Evolutionary conservation across 2,329 filamentous ascomycete genomes (phyloP), one percentile per base, ranked within the genome.

Genomic region (Leptographium galeiforme): DNA sequence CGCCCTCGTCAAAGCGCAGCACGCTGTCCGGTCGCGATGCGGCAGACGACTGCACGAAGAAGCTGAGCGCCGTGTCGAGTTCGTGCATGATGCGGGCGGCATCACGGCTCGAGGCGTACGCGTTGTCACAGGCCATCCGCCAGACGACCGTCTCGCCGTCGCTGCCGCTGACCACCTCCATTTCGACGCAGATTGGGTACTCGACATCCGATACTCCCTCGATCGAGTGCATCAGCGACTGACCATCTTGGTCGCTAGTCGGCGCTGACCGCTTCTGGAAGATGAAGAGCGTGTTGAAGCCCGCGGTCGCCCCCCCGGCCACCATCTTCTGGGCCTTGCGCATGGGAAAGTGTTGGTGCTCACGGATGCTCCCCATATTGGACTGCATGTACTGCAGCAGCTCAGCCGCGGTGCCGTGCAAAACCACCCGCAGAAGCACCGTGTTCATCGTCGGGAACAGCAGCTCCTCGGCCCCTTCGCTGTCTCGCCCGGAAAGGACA

Each of bases 371-470:
- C 1, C 75, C 72, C 66, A 87, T 78, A 56, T 78, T 84, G 2
- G 82, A 77, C 62, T 95, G 89, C 58, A 89, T 74, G 61, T 90
- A 86, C 13, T 71, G 73, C 33, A 95, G 68, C 68, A 94, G 82
- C 0, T 82, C 75, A 0, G 65, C 58, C 0, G 77, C 68, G 0
- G 75, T 81, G 2, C 87, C 87, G 60, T 93, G 85, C 2, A 95
- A 64, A 3, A 90, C 74, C 1, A 77, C 77, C 12, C 89, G 77
- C 8, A 95, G 73, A 0, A 85, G 79, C 0, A 95, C 82, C 0
- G 90, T 95, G 62, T 95, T 96, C 87, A 96, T 95, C 0, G 86
- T 88, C 0, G 90, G 91, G 61, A 95, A 96, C 63, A 90, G 74
- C 13, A 91, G 67, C 32, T 78, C 66, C 45, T 85, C 78, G 0